Base-by-base conservation (phyloP, 129 eudicot genomes). In the Escallonia herrerae region DNA sequence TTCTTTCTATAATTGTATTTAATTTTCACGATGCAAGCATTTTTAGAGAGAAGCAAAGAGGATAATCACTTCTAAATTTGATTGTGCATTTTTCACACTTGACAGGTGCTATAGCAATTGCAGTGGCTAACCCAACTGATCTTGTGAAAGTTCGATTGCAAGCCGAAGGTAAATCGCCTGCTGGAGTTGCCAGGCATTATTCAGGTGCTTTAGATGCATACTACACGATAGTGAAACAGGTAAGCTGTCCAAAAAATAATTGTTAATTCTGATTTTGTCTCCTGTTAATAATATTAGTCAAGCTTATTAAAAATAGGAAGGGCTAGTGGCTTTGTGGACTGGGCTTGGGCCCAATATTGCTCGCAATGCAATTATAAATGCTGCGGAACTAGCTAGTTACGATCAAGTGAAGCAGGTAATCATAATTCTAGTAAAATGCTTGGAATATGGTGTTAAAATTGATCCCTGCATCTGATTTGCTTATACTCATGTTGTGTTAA, bases 371-470 rank as follows among this genome's bases (percentile, higher is more conserved):
- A 86, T 80, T 64, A 70, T 88, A 40, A 93, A 93, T 80, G 98
- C 98, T 15, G 98, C 98, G 43, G 98, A 93, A 76, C 86, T 93
- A 8, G 98, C 96, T 9, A 93, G 98, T 72, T 93, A 93, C 74
- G 98, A 93, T 80, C 96, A 88, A 53, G 79, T 93, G 61, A 93
- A 93, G 70, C 91, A 88, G 98, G 98, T 93, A 54, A 46, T 33
- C 38, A 14, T 47, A 49, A 43, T 70, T 15, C 62, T n/a, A 62
- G 15, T 60, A 11, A 48, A 40, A 62, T 49, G 10, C 63, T 56
- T 45, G 56, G 51, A 64, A 64, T 40, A 65, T 44, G 40, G 33
- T 22, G 33, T 22, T 22, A 22, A 22, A 22, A 22, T 22, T 22
- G 33, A 22, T 22, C 33, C 33, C 42, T 58, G 14, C 44, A 60